These are phyloP conservation scores for Daldinia grandis DNA, from an alignment of 495 filamentous ascomycete species.

Conservation along the genomic window DNA sequence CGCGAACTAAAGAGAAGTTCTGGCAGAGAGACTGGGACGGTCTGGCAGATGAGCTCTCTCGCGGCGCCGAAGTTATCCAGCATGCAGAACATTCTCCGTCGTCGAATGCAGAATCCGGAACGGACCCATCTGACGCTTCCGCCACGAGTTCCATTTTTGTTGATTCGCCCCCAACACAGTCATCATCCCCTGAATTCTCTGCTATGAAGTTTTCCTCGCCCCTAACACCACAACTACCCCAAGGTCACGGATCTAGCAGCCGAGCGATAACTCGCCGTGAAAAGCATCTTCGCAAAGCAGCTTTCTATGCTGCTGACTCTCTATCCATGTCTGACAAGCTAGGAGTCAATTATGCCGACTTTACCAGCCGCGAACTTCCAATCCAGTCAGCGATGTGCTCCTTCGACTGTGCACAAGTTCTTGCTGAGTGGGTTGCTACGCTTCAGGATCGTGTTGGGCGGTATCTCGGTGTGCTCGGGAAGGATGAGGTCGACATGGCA, in stretches of 20 bases:
- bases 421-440: conserved; percentile 95
- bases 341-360: conserved; percentile 85
- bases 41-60: conserved; percentile 89
- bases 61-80: conserved; percentile 77
- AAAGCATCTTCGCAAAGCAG: conserved; percentile 89
- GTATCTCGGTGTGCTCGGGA: conserved; percentile 86
- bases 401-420: conserved; percentile 95
- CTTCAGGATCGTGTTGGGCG: conserved; percentile 93
- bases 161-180: conserved; percentile 63
- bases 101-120: conserved; percentile 60
- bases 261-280: conserved; percentile 66
- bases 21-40: conserved; percentile 94
- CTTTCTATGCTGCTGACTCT: conserved; percentile 93
- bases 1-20: conserved; percentile 89
- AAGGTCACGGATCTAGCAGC: conserved; percentile 43
- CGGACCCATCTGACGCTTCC: conserved; percentile 61
- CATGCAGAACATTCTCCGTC: conserved; percentile 73
- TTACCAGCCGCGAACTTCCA: conserved; percentile 88
- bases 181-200: conserved; percentile 61
- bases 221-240: conserved; percentile 37
- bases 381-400: conserved; percentile 92
- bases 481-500: conserved; percentile 77
- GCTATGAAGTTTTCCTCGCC: conserved; percentile 46
- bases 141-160: conserved; percentile 59
- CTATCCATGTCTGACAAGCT: conserved; percentile 89